Conservation (phyloP, 2,329 filamentous ascomycete genomes). For the Penicillium sp. region DNA sequence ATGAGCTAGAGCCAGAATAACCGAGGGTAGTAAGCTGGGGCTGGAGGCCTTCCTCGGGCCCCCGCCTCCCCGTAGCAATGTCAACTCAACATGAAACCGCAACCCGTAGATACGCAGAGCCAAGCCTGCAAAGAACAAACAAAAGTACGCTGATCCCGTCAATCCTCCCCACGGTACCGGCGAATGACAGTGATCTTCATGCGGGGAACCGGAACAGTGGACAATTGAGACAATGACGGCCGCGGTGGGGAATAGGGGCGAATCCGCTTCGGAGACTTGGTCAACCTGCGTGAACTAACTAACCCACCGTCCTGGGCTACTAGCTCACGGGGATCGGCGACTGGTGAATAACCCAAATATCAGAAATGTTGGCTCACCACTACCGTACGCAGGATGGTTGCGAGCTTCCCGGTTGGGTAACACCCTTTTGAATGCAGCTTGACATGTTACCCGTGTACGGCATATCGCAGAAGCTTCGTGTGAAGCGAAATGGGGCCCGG, state of each 20-base stretch:
- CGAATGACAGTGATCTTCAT: neutral
- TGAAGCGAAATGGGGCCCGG: neutral
- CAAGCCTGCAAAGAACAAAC: neutral
- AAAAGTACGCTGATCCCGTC: neutral
- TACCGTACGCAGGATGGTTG: neutral
- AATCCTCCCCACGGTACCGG: neutral
- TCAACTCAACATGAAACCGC: neutral
- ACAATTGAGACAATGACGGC: neutral
- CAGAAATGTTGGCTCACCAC: neutral
- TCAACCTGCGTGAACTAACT: neutral
- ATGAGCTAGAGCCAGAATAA: no score
- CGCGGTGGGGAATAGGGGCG: neutral
- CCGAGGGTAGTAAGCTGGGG: neutral
- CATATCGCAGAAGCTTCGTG: neutral
- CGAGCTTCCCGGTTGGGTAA: neutral
- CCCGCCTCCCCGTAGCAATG: neutral
- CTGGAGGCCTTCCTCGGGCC: neutral
- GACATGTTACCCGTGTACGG: neutral
- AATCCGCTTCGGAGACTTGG: neutral
- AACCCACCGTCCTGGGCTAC: neutral
- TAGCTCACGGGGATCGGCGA: neutral
- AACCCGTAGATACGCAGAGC: neutral
- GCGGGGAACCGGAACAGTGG: constrained; percentile 1
- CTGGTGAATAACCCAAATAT: neutral
- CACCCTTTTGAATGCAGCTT: neutral